Conservation (phyloP, 2,329 filamentous ascomycete species). For the Alternaria arbusti region DNA sequence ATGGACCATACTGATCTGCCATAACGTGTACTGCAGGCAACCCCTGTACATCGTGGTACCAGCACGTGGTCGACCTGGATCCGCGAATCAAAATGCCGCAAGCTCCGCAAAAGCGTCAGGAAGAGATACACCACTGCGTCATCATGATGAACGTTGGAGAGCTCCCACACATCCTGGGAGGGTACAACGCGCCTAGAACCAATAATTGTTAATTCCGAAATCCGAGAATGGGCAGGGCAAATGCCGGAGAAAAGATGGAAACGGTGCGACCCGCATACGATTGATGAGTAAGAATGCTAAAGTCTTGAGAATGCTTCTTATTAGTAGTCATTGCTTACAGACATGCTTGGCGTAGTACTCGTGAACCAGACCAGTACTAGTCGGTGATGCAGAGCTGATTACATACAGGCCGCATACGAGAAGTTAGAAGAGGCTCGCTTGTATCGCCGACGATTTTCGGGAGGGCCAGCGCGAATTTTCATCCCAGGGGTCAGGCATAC, state of each 20-base stretch:
- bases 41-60: constrained; percentile 2
- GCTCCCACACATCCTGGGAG: neutral
- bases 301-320: neutral
- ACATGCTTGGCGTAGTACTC: neutral
- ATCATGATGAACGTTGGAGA: constrained; percentile 17
- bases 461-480: neutral
- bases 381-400: neutral
- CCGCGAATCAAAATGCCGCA: constrained; percentile 8
- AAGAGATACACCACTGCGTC: constrained; percentile 17
- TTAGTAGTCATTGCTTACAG: neutral
- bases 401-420: neutral
- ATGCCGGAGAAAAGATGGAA: neutral
- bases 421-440: neutral
- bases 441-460: neutral
- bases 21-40: neutral
- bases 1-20: neutral
- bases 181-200: neutral
- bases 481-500: neutral
- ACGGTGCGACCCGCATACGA: neutral
- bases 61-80: neutral
- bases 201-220: neutral
- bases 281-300: neutral
- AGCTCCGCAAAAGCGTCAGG: neutral
- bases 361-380: neutral
- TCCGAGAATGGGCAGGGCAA: neutral